Evolutionary conservation across 2,329 filamentous ascomycete species (phyloP).

Genomic region (Cladosporium oxysporum): DNA sequence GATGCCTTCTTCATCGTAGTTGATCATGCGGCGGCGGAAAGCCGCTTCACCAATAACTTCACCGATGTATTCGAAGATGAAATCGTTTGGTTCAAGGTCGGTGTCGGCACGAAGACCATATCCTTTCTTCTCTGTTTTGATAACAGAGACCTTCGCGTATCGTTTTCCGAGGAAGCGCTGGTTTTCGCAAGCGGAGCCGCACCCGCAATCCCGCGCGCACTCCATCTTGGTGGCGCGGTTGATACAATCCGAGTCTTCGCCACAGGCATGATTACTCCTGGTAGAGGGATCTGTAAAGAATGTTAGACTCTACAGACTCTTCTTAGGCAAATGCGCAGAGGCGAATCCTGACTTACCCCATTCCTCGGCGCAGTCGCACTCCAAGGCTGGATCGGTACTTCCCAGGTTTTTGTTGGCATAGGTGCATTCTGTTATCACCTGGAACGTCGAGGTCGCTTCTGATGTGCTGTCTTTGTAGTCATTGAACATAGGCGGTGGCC

Average conservation of each 20-base stretch:
- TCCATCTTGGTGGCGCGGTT: constrained; percentile 98
- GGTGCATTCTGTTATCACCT: constrained; percentile 79
- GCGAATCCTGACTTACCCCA: constrained; percentile 69
- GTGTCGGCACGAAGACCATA: constrained; percentile 84
- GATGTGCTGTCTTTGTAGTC: constrained; percentile 76
- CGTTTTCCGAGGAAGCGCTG: constrained; percentile 89
- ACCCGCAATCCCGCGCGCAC: constrained; percentile 84
- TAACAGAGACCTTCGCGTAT: constrained; percentile 88
- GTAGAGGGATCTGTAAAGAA: constrained; percentile 49
- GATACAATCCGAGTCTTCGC: constrained; percentile 96
- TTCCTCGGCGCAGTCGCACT: constrained; percentile 93
- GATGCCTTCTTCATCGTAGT: constrained; percentile 95
- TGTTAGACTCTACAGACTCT: constrained; percentile 34
- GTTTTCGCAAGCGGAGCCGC: constrained; percentile 85
- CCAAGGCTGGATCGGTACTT: constrained; percentile 86
- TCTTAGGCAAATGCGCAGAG: not conserved
- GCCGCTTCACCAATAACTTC: constrained; percentile 94
- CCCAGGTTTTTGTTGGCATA: constrained; percentile 93
- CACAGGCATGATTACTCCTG: constrained; percentile 77
- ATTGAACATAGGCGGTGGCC: constrained; percentile 67
- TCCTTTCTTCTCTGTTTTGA: constrained; percentile 97
- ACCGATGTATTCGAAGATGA: constrained; percentile 97
- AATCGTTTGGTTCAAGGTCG: constrained; percentile 78
- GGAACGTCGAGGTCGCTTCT: constrained; percentile 75
- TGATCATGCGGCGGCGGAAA: constrained; percentile 85